Conservation (phyloP, 2,329 filamentous ascomycete species). For the Lizonia empirigonia region DNA sequence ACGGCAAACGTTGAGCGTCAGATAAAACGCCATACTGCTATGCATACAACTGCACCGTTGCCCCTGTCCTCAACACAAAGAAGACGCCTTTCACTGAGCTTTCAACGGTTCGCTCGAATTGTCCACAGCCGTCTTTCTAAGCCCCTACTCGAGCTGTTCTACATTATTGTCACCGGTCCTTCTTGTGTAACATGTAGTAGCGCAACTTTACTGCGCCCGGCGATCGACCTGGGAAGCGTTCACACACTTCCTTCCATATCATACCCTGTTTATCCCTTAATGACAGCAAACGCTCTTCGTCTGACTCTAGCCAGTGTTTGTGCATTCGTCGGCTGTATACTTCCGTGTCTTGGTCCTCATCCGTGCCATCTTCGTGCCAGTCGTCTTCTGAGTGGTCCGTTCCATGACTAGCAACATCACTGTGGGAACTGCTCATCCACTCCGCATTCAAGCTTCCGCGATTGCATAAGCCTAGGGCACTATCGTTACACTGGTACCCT, state of each 20-base stretch:
- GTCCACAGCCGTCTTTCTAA: background rate
- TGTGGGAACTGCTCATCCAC: conserved; percentile 12
- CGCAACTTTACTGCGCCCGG: conserved; percentile 17
- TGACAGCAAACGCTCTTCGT: conserved; percentile 19
- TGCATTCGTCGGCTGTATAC: conserved; percentile 13
- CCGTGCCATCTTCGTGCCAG: conserved; percentile 12
- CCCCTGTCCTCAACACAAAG: too few relatives aligned
- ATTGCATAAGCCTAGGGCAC: conserved; percentile 10
- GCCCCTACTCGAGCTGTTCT: background rate
- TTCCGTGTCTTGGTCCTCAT: conserved; percentile 14
- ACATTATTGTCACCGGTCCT: background rate
- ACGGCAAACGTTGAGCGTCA: background rate
- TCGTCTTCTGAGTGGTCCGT: conserved; percentile 17
- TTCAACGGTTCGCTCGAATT: background rate
- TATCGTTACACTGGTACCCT: conserved; percentile 13
- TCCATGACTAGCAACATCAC: conserved; percentile 13
- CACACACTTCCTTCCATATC: conserved; percentile 17
- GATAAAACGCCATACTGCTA: background rate
- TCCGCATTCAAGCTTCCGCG: conserved; percentile 14
- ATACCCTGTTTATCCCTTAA: conserved; percentile 19
- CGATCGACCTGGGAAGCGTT: conserved; percentile 17
- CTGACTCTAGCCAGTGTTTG: conserved; percentile 15
- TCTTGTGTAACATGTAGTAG: conserved; percentile 19
- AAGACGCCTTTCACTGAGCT: too few relatives aligned
- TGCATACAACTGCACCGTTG: background rate